phyloP scores from a whole-genome alignment of 2,329 filamentous ascomycete species.

The Phialophora expanda region DNA sequence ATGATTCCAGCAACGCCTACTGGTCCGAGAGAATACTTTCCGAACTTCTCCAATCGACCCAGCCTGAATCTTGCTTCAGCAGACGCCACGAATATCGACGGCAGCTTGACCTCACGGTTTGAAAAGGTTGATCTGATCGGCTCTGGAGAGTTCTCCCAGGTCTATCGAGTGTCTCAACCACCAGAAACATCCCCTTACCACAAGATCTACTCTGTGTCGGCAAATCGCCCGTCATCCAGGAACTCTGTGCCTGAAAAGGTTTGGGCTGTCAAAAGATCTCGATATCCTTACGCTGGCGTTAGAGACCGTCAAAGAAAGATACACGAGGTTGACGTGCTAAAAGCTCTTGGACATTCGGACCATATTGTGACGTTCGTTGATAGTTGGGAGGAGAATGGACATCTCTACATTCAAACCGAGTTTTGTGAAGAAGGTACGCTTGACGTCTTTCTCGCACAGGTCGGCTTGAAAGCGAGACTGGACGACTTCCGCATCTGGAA shows the following conservation, averaged over 20 bases:
- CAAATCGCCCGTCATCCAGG: constrained; percentile 57
- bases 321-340: constrained; percentile 80
- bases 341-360: constrained; percentile 76
- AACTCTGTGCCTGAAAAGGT: constrained; percentile 64
- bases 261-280: constrained; percentile 93
- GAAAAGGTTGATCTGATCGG: constrained; percentile 80
- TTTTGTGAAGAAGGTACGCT: constrained; percentile 94
- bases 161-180: constrained; percentile 74
- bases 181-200: constrained; percentile 46
- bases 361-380: constrained; percentile 85
- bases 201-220: constrained; percentile 53
- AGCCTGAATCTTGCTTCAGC: constrained; percentile 73
- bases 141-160: constrained; percentile 89
- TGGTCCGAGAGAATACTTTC: constrained; percentile 62
- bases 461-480: constrained; percentile 81
- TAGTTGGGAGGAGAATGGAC: constrained; percentile 82
- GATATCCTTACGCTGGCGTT: constrained; percentile 75
- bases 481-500: constrained; percentile 99
- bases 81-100: constrained; percentile 75
- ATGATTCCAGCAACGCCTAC: constrained; percentile 83
- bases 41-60: constrained; percentile 64
- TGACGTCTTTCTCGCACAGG: constrained; percentile 79
- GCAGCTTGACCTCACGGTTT: constrained; percentile 75
- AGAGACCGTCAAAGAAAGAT: constrained; percentile 83
- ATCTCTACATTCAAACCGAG: constrained; percentile 96